Conservation (phyloP, 208 protist species). For the Crithidia brevicula region DNA sequence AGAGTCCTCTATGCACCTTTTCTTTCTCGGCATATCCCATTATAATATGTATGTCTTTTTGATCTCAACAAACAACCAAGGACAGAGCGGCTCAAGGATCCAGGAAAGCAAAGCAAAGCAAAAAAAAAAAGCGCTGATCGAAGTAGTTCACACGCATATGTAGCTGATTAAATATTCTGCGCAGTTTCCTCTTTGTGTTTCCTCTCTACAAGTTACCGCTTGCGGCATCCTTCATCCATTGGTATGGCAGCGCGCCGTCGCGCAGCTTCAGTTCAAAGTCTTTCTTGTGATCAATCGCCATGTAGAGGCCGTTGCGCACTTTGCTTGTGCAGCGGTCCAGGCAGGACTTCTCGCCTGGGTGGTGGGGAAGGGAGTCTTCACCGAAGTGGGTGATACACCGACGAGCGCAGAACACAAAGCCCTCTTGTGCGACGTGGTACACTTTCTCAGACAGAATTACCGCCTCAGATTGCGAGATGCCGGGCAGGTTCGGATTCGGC, state of each 20-base stretch:
- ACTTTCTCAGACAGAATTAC: slow-evolving; percentile 72
- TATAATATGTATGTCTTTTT: too few relatives aligned
- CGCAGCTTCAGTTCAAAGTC: slow-evolving; percentile 74
- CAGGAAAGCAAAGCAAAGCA: too few relatives aligned
- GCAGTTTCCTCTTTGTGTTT: slow-evolving; percentile 1
- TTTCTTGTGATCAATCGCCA: slow-evolving; percentile 64
- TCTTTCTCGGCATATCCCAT: too few relatives aligned
- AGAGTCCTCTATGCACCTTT: too few relatives aligned
- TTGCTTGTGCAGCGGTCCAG: slow-evolving; percentile 78
- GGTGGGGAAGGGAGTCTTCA: slow-evolving; percentile 83
- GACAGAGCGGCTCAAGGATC: too few relatives aligned
- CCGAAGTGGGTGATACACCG: slow-evolving; percentile 80
- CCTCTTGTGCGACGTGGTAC: slow-evolving; percentile 60
- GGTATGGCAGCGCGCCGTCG: slow-evolving; percentile 70
- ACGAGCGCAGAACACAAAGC: slow-evolving; percentile 61
- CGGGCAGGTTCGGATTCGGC: slow-evolving; percentile 52
- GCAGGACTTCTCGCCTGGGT: slow-evolving; percentile 81
- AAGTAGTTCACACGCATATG: too few relatives aligned
- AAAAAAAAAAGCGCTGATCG: too few relatives aligned
- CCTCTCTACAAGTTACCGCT: slow-evolving; percentile 37
- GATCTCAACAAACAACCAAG: too few relatives aligned
- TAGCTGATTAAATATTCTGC: too few relatives aligned
- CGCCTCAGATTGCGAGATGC: slow-evolving; percentile 60
- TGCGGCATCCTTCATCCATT: slow-evolving; percentile 77
- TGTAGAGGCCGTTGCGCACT: slow-evolving; percentile 58